Evolutionary conservation across 2,329 filamentous ascomycete genomes (phyloP), one percentile per base, ranked within the genome.

Genomic region (Taxawa tesnikishii): DNA sequence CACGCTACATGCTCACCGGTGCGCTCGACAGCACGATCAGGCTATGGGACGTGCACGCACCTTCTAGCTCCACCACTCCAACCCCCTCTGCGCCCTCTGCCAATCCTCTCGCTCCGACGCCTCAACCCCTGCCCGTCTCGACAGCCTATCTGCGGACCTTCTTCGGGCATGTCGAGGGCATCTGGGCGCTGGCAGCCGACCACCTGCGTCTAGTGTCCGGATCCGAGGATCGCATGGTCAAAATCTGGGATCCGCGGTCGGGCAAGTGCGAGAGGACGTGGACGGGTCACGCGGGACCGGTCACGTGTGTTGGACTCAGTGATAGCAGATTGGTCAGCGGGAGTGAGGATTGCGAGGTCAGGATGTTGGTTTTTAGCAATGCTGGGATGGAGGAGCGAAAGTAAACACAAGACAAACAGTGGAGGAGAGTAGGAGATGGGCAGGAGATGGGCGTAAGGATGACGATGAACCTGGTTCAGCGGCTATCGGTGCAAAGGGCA

Each of bases 121-220:
- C 28, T 15, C 30, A 15, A 23, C 19, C 32, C 12, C 34, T 34
- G 2, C 72, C 71, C 5, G 14, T 25, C 6, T 29, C 31, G 4
- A 80, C 80, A 1, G 84, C 83, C 23, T 94, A 83, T 47, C 68
- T 94, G 19, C 81, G 84, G 39, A 93, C 84, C 18, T 93, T 94
- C 65, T 98, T 96, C 52, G 90, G 90, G 0, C 90, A 98, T 49
- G 73, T 98, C 14, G 90, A 98, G 55, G 90, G 90, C 18, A 80
- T 98, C 13, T 98, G 90, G 90, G 81, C 83, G 5, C 67, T 98
- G 3, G 83, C 82, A 0, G 88, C 83, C 3, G 88, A 96, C 56
- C 87, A 81, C 1, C 63, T 96, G 13, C 75, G 90, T 8, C 75
- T 94, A 11, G 84, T 96, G 10, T 84, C 80, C 12, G 88, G 87